These are phyloP conservation scores for Dictyostelium gargantuum DNA, from an alignment of 208 protist genomes.

Conservation along the genomic window DNA sequence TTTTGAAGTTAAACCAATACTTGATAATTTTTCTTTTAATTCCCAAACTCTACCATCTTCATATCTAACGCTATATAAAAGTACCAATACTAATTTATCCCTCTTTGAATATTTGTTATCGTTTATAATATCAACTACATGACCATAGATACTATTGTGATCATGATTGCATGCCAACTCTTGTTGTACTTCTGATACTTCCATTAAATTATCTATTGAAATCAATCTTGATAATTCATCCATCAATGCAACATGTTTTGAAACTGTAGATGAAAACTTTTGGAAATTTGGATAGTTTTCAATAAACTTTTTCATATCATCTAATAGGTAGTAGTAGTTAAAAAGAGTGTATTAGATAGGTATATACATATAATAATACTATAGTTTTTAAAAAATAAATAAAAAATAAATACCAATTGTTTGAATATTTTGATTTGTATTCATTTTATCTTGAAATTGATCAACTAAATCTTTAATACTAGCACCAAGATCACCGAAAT, in stretches of 20 bases:
- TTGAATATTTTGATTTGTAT: constrained; percentile 84
- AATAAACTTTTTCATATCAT: constrained; percentile 88
- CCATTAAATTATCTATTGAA: constrained; percentile 88
- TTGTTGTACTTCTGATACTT: constrained; percentile 96
- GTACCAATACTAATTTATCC: constrained; percentile 32
- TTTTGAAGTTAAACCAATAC: background rate
- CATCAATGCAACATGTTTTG: constrained; percentile 86
- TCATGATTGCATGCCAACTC: constrained; percentile 87
- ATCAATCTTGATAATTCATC: constrained; percentile 84
- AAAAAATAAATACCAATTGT: constrained; percentile 78
- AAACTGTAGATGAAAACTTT: constrained; percentile 81
- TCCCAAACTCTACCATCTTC: constrained; percentile 56
- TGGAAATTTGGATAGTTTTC: constrained; percentile 88
- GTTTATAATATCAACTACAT: background rate
- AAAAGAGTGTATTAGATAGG: background rate
- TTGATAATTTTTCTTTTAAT: constrained; percentile 3
- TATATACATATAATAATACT: background rate
- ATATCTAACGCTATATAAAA: constrained; percentile 61
- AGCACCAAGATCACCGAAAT: constrained; percentile 97
- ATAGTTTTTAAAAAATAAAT: background rate
- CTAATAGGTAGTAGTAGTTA: background rate
- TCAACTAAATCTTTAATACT: constrained; percentile 93
- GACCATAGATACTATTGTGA: background rate
- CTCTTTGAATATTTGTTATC: background rate
- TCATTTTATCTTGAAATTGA: constrained; percentile 90